These are phyloP conservation scores for Ochetophila trinervis DNA, from an alignment of 306 rosid species.

Conservation along the genomic window DNA sequence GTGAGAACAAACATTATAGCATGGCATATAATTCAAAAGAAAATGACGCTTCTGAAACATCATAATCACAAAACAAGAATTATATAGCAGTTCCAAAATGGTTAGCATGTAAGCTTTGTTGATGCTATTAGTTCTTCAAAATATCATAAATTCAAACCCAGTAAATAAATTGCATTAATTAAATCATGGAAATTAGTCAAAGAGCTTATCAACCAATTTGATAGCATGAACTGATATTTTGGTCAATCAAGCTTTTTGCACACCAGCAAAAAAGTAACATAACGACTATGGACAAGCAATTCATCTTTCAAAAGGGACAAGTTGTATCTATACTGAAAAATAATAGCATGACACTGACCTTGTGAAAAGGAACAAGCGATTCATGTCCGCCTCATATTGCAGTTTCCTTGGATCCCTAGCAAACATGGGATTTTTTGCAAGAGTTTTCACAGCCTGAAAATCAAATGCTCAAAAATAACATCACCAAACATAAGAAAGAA, in stretches of 20 bases:
- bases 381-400: constrained; percentile 79
- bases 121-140: background rate
- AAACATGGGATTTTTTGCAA: constrained; percentile 59
- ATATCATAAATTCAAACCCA: background rate
- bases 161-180: background rate
- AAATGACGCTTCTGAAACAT: background rate
- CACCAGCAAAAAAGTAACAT: background rate
- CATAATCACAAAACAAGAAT: background rate
- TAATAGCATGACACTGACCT: constrained; percentile 40
- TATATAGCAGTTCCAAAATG: background rate
- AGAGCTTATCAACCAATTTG: background rate
- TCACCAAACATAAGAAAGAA: background rate
- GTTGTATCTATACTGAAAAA: background rate
- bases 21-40: background rate
- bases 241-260: background rate
- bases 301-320: background rate
- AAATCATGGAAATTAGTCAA: background rate
- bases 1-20: background rate
- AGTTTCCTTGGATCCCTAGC: constrained; percentile 66
- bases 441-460: constrained; percentile 57
- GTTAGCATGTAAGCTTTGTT: background rate
- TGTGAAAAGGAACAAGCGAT: constrained; percentile 77
- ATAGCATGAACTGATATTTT: background rate
- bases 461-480: constrained; percentile 3
- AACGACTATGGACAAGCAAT: background rate